Evolutionary conservation across 208 protist species (phyloP).

Genomic region (Dictyostelium gargantuum): DNA sequence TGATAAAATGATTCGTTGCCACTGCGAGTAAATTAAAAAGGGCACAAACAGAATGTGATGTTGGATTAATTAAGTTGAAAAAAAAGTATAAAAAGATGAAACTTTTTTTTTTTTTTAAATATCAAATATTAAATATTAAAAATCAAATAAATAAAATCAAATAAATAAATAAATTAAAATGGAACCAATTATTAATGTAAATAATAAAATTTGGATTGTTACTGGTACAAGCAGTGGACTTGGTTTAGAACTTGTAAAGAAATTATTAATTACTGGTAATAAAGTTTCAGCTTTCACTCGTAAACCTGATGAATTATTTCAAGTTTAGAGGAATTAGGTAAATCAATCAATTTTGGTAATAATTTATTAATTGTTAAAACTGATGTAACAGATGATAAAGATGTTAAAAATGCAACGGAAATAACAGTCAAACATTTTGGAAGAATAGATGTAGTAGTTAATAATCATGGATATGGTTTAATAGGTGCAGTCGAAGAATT

Average conservation of each 20-base stretch:
- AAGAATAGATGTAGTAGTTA: constrained; percentile 39
- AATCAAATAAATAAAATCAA: not conserved
- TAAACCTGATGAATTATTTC: not conserved
- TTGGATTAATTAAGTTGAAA: too few relatives aligned
- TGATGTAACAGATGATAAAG: not conserved
- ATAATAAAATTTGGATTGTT: not conserved
- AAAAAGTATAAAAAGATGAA: too few relatives aligned
- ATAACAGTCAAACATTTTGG: not conserved
- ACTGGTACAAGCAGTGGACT: not conserved
- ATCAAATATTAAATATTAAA: too few relatives aligned
- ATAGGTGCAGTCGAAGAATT: not conserved
- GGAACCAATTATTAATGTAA: not conserved
- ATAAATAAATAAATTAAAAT: not conserved
- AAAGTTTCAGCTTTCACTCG: not conserved
- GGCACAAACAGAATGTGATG: too few relatives aligned
- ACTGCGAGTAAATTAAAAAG: too few relatives aligned
- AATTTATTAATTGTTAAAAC: not conserved
- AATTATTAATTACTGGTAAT: not conserved
- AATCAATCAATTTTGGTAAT: not conserved
- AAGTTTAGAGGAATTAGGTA: not conserved
- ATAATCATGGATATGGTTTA: constrained; percentile 10
- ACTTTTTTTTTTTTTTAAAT: too few relatives aligned
- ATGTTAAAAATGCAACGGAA: not conserved
- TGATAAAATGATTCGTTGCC: too few relatives aligned
- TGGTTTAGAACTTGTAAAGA: not conserved